phyloP scores from a whole-genome alignment of 164 flowering plant genomes.

The Chloranthus sessilifolius region DNA sequence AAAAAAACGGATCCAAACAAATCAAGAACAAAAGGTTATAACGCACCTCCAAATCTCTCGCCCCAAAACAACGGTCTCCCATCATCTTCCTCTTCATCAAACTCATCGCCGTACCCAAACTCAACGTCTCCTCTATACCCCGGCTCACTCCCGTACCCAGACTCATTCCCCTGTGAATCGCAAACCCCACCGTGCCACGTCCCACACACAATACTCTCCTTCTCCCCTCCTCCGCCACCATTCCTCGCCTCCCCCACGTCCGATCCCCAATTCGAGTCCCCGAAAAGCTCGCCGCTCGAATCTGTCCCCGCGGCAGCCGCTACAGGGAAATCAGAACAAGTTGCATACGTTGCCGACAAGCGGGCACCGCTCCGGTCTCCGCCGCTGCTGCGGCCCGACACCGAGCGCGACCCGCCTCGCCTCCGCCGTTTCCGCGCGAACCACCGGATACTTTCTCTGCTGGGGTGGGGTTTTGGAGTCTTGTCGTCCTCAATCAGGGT shows the following conservation, averaged over 20 bases:
- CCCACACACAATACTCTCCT: constrained; percentile 41
- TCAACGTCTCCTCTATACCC: constrained; percentile 92
- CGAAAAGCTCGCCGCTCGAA: constrained; percentile 89
- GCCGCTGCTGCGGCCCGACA: constrained; percentile 72
- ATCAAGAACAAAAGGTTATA: too few species aligned
- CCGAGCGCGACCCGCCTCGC: constrained; percentile 70
- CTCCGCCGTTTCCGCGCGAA: constrained; percentile 60
- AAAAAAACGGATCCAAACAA: background rate
- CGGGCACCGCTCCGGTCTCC: constrained; percentile 72
- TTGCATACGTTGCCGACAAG: constrained; percentile 60
- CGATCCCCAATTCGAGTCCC: constrained; percentile 75
- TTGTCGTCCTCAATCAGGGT: constrained; percentile 53
- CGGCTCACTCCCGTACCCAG: constrained; percentile 94
- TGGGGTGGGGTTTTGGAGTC: constrained; percentile 14
- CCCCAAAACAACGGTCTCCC: constrained; percentile 56
- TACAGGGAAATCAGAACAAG: constrained; percentile 74
- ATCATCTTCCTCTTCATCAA: constrained; percentile 91
- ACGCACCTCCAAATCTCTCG: constrained; percentile 45
- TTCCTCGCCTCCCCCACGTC: constrained; percentile 69
- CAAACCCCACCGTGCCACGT: constrained; percentile 29
- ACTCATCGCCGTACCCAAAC: constrained; percentile 83
- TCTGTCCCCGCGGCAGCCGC: constrained; percentile 83
- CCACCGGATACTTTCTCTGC: constrained; percentile 30
- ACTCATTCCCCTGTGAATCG: constrained; percentile 62
- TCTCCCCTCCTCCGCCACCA: constrained; percentile 34